phyloP scores from a whole-genome alignment of 176 grass and related monocot genomes.

The Hordeum marinum region DNA sequence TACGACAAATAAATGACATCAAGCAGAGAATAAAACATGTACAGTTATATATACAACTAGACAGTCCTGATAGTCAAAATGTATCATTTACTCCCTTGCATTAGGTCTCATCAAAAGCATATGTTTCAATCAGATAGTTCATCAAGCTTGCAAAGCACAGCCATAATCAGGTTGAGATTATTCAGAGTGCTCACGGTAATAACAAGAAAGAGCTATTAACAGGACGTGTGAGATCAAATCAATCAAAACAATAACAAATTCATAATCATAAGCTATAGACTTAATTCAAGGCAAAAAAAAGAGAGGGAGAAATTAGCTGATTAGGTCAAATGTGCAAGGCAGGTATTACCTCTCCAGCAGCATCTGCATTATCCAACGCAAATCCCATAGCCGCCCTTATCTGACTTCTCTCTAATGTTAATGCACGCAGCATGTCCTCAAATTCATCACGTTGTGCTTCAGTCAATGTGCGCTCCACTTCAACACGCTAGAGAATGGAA shows the following conservation, averaged over 20 bases:
- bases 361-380: conserved; percentile 94
- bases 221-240: neutral
- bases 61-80: neutral
- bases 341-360: conserved; percentile 87
- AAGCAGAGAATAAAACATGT: neutral
- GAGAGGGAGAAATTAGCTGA: neutral
- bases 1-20: neutral
- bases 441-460: conserved; percentile 98
- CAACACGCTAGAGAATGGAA: conserved; percentile 63
- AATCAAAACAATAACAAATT: neutral
- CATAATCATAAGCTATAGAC: neutral
- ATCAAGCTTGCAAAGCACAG: neutral
- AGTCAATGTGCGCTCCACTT: conserved; percentile 95
- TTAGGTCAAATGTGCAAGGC: neutral
- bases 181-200: neutral
- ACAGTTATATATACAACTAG: neutral
- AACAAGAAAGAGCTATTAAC: neutral
- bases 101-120: neutral
- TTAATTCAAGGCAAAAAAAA: neutral
- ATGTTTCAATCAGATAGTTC: neutral
- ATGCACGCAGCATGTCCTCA: conserved; percentile 87
- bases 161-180: neutral
- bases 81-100: neutral
- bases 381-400: conserved; percentile 94
- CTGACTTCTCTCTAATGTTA: conserved; percentile 93